Evolutionary conservation across 495 filamentous ascomycete species (phyloP), one percentile per base, ranked within the genome.

Genomic region (Zalerion maritima): DNA sequence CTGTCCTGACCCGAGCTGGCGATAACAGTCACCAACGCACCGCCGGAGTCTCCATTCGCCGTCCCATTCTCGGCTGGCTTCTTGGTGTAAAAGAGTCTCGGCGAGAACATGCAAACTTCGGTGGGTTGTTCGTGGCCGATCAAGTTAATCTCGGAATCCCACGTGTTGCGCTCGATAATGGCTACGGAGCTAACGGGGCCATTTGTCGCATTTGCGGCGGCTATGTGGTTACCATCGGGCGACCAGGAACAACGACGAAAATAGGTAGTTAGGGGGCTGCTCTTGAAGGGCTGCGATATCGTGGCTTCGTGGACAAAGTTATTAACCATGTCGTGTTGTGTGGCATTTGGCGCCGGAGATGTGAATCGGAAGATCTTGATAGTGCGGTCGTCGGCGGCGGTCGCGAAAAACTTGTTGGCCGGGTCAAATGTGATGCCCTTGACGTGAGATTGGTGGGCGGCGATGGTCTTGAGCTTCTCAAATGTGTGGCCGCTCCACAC

Each of bases 391-490:
- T 99, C 89, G 55, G 82, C 92, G 1, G 89, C 85, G 1, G 89
- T 99, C 16, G 89, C 89, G 55, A 99, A 99, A 60, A 92, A 96
- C 47, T 96, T 96, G 57, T 94, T 96, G 12, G 91, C 91, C 1
- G 89, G 89, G 45, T 99, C 89, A 46, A 99, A 99, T 1, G 85
- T 92, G 44, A 99, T 81, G 14, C 89, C 89, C 52, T 99, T 99
- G 49, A 99, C 91, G 45, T 94, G 89, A 45, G 85, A 94, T 46
- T 91, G 81, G 43, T 99, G 89, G 22, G 81, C 71, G 5, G 80
- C 72, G 7, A 99, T 60, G 2, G 78, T 82, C 62, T 94, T 96
- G 29, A 99, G 64, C 58, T 92, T 94, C 54, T 99, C 89, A 41
- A 99, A 99, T 11, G 87, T 94, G 52, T 84, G 75, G 10, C 89